phyloP scores from a whole-genome alignment of 768 basidiomycete species.

The Pleurotus cornucopiae region DNA sequence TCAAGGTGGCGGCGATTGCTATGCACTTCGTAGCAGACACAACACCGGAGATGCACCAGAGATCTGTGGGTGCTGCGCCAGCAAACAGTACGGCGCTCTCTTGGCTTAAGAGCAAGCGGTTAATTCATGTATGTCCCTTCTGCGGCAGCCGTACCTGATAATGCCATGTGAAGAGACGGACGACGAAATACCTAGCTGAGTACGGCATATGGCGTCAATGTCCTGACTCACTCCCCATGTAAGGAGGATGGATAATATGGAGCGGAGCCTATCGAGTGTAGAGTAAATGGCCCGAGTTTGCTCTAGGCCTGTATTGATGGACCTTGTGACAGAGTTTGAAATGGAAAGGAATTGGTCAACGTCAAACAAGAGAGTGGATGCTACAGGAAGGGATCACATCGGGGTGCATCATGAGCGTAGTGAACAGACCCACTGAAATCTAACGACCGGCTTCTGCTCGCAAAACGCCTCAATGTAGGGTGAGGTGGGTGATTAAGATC shows the following conservation, averaged over 20 bases:
- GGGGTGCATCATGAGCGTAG: no score
- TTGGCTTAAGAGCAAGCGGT: constrained; percentile 22
- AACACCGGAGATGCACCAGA: constrained; percentile 72
- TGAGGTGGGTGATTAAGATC: not conserved
- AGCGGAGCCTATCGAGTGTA: constrained; percentile 51
- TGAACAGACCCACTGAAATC: not conserved
- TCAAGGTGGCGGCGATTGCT: constrained; percentile 61
- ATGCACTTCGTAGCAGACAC: constrained; percentile 70
- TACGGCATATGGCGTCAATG: constrained; percentile 65
- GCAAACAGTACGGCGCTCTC: constrained; percentile 39
- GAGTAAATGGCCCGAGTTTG: constrained; percentile 37
- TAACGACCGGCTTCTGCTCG: not conserved
- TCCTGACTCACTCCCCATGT: constrained; percentile 67
- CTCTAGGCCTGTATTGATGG: constrained; percentile 42
- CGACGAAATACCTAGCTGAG: constrained; percentile 45
- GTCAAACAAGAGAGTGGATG: constrained; percentile 44
- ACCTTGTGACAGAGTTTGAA: constrained; percentile 45
- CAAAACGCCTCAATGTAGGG: constrained; percentile 1
- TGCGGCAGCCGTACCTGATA: constrained; percentile 33
- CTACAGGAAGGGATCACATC: constrained; percentile 21
- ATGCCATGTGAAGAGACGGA: constrained; percentile 41
- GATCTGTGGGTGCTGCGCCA: constrained; percentile 28
- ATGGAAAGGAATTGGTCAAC: constrained; percentile 49
- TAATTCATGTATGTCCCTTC: not conserved
- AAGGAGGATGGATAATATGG: constrained; percentile 59